A percentile compares a stretch with the other conserved stretches of the same genome.
phyloP scores from a whole-genome alignment of 2,329 filamentous ascomycete genomes.

The Venturia pyrina region DNA sequence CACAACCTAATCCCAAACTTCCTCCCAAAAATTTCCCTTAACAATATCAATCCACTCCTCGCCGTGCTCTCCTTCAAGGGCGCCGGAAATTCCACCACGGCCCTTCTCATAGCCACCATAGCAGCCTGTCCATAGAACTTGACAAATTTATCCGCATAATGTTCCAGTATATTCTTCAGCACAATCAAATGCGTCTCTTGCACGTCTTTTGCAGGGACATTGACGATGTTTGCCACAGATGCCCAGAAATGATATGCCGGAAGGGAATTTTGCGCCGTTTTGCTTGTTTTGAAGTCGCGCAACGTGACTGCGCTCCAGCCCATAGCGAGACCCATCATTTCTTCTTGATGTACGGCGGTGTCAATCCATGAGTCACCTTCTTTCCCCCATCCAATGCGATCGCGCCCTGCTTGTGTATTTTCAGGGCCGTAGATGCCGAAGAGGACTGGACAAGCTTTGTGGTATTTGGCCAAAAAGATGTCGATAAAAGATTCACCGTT shows the following conservation, averaged over 20 bases:
- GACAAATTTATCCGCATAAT: constrained; percentile 66
- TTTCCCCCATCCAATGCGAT: constrained; percentile 57
- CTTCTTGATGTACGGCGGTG: constrained; percentile 66
- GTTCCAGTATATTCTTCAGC: constrained; percentile 44
- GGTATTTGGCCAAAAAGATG: constrained; percentile 79
- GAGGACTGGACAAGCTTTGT: constrained; percentile 69
- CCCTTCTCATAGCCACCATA: constrained; percentile 58
- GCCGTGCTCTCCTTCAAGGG: constrained; percentile 15
- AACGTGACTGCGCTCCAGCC: constrained; percentile 78
- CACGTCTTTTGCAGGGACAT: constrained; percentile 50
- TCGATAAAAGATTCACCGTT: constrained; percentile 62
- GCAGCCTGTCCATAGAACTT: constrained; percentile 71
- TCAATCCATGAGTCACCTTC: constrained; percentile 27
- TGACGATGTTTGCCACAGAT: constrained; percentile 64
- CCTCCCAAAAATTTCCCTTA: constrained; percentile 10
- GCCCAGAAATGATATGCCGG: constrained; percentile 77
- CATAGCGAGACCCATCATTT: constrained; percentile 73
- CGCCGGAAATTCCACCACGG: constrained; percentile 62
- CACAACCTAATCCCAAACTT: not conserved
- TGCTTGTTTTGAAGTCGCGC: constrained; percentile 66
- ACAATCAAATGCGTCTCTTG: constrained; percentile 38
- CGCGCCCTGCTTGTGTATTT: constrained; percentile 56
- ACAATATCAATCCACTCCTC: not conserved
- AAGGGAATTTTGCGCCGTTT: constrained; percentile 56
- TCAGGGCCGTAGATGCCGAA: constrained; percentile 76